These are phyloP conservation scores for Blumeria hordei DNA, from an alignment of 2,329 filamentous ascomycete genomes.

Conservation along the genomic window DNA sequence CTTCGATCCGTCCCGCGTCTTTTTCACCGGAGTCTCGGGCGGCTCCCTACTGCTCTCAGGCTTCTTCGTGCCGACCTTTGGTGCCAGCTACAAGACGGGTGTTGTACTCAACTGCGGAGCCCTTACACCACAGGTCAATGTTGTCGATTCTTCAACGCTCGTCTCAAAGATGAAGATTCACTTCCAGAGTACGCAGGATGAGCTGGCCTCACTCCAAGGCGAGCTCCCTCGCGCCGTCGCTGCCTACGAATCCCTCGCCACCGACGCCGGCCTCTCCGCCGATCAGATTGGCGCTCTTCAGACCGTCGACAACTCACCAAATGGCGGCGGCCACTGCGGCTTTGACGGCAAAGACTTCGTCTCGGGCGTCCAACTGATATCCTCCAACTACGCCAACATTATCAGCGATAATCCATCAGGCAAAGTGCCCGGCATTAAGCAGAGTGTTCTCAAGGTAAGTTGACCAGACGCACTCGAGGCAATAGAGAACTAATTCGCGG, in stretches of 20 bases:
- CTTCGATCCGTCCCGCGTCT: slow-evolving; percentile 26
- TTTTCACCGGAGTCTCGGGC: slow-evolving; percentile 32
- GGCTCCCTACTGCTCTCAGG: slow-evolving; percentile 28
- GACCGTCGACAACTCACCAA: slow-evolving; percentile 30
- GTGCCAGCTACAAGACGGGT: slow-evolving; percentile 17
- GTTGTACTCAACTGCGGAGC: slow-evolving; percentile 32
- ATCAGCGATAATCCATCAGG: slow-evolving; percentile 26
- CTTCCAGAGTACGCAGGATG: slow-evolving; percentile 28
- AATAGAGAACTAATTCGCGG: slow-evolving; percentile 3
- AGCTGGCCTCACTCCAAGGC: slow-evolving; percentile 23
- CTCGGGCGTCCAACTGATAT: slow-evolving; percentile 31
- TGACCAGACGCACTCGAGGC: not conserved
- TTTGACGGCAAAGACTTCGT: slow-evolving; percentile 30
- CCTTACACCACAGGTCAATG: slow-evolving; percentile 26
- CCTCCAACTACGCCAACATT: slow-evolving; percentile 25
- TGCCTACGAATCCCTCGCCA: slow-evolving; percentile 26
- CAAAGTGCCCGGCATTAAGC: slow-evolving; percentile 21
- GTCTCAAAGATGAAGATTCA: slow-evolving; percentile 25
- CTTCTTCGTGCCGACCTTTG: slow-evolving; percentile 29
- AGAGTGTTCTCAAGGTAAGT: slow-evolving; percentile 20
- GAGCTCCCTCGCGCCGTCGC: slow-evolving; percentile 25
- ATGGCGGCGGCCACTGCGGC: slow-evolving; percentile 31
- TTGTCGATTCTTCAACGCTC: slow-evolving; percentile 20
- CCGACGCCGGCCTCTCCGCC: slow-evolving; percentile 19
- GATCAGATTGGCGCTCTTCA: slow-evolving; percentile 25